Evolutionary conservation across 352 stramenopile species (phyloP), one percentile per base, ranked within the genome.

Genomic region (Phytophthora vignae): DNA sequence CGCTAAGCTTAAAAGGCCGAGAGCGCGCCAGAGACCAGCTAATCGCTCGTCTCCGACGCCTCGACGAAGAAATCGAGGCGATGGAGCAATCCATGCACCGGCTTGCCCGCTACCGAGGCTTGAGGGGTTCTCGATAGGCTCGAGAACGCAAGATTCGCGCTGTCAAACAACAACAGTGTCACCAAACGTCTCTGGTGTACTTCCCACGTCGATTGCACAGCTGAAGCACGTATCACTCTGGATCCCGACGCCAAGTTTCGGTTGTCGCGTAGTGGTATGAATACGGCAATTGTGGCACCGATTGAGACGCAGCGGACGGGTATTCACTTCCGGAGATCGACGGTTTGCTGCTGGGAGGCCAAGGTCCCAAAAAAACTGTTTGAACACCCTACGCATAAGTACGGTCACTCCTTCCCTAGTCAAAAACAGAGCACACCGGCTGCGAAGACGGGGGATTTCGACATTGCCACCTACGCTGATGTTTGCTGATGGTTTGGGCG

Each of bases 311-410:
- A 65, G 21, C 25, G 31, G 46, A 49, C 48, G 10, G 31, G 49
- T 1, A 67, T 67, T 59, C 49, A 59, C 15, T 67, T 21, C 10
- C 33, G 2, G 55, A 62, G 1, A 62, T 42, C 33, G 40, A 62
- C 44, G 29, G 29, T 29, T 29, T 53, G 10, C 21, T 62, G 3
- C 38, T 64, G 19, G 42, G 60, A 19, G 46, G 46, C n/a, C 40
- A 55, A 49, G 31, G 38, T 25, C 12, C 40, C 17, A 36, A 53
- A 19, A 19, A 19, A 17, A 7, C 21, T 36, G 29, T 36, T 36
- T 36, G 29, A 36, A 11, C 29, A 11, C 29, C 29, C 29, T 36
- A 36, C 29, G 19, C 31, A n/a, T n/a, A 25, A 36, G 29, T 64
- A 64, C 42, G 12, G 21, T 15, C 40, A 42, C 4, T 64, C 57